Evolutionary conservation across 495 filamentous ascomycete genomes (phyloP), one percentile per base, ranked within the genome.

Genomic region (Saxispiralis lemnorum): DNA sequence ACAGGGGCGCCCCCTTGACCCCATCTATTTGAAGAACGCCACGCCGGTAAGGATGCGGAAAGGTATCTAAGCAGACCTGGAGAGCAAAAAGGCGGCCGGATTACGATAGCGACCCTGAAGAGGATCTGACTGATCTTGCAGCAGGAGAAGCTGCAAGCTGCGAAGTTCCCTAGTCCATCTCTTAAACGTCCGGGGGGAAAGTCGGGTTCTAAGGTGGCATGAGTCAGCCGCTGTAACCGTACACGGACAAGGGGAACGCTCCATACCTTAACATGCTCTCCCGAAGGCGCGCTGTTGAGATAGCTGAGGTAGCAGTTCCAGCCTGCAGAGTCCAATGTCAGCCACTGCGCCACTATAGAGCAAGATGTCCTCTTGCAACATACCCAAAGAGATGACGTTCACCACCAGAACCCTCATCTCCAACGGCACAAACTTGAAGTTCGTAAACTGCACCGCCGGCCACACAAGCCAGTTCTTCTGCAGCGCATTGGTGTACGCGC

Each of bases 221-320:
- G 10, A 16, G 6, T 43, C 17, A 43, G 40, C 31, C 5, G n/a
- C 11, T 14, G n/a, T 17, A 17, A 10, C 7, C 1, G 4, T 10
- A 2, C 11, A 21, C 18, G 7, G 16, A 34, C 20, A 15, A 35
- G 34, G n/a, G 14, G 18, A 15, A 28, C 5, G 24, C 24, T 28
- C 24, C 31, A 9, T 43, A 43, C 53, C 46, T 33, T 31, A 12
- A 34, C 12, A n/a, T 38, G n/a, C 11, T n/a, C 31, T n/a, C 37
- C 41, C 15, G 13, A 15, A 14, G 40, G 31, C 33, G 47, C 28
- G 50, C 59, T 87, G 63, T 87, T 93, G 47, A 92, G 64, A 57
- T 71, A 78, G 62, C 86, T 94, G 39, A 97, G 61, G 59, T 94
- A 89, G 59, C 84, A 94, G 57, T 97, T 97, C 89, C 89, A 97